A percentile compares a stretch with the other conserved stretches of the same genome.
Conservation (phyloP, 192 early-diverging fungal genomes). For the Rhizophagus clarus region DNA sequence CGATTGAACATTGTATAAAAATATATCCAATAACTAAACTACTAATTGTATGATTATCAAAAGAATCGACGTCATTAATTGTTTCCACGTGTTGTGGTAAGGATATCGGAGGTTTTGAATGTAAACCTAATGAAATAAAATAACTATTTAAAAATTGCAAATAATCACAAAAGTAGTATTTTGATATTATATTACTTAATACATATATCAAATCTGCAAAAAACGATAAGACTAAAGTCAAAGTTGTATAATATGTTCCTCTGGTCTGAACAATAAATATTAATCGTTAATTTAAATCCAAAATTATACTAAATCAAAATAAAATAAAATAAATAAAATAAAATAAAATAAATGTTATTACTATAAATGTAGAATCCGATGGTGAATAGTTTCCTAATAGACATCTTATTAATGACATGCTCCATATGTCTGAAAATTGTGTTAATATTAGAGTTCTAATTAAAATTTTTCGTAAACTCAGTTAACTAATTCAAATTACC, state of each 20-base stretch:
- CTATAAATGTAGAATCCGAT: constrained; percentile 26
- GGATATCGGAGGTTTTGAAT: constrained; percentile 33
- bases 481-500: neutral
- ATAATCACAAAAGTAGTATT: neutral
- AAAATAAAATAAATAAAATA: too few relatives aligned
- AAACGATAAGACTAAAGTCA: neutral
- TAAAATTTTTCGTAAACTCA: neutral
- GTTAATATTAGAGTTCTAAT: constrained; percentile 46
- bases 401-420: constrained; percentile 37
- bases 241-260: neutral
- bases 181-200: neutral
- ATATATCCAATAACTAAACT: constrained; percentile 37
- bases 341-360: constrained; percentile 16
- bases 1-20: constrained; percentile 35
- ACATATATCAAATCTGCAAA: neutral
- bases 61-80: constrained; percentile 7
- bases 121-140: constrained; percentile 35
- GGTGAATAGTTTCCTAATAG: constrained; percentile 36
- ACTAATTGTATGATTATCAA: constrained; percentile 34
- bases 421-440: constrained; percentile 47
- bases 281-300: neutral
- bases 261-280: neutral
- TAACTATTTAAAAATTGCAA: neutral
- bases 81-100: constrained; percentile 34
- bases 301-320: neutral